These are phyloP conservation scores for Takakia lepidozioides DNA, from an alignment of 225 moss, liverwort and hornwort genomes.

Conservation along the genomic window DNA sequence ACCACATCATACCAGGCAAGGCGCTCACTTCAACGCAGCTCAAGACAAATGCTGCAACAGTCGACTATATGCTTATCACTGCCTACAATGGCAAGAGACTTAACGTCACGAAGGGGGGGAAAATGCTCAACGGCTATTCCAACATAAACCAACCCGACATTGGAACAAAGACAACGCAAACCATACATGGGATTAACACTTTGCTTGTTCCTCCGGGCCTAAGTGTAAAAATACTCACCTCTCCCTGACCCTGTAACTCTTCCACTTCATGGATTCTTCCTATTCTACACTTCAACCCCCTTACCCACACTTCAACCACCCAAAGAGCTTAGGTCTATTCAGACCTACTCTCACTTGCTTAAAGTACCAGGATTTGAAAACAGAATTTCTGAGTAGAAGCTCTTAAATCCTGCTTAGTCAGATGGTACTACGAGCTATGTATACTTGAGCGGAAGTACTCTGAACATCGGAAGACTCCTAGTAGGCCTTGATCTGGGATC, in stretches of 20 bases:
- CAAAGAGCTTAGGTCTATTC: background rate
- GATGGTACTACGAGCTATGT: no score
- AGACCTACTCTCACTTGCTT: background rate
- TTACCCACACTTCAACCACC: background rate
- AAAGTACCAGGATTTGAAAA: background rate
- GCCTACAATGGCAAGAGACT: constrained; percentile 21
- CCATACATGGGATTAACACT: constrained; percentile 24
- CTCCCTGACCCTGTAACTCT: background rate
- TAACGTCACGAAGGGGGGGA: constrained; percentile 16
- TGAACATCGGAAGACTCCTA: no score
- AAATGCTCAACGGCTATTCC: constrained; percentile 21
- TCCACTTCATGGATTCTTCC: background rate
- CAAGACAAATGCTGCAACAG: constrained; percentile 12
- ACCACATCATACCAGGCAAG: constrained; percentile 21
- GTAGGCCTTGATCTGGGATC: no score
- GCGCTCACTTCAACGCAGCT: constrained; percentile 8
- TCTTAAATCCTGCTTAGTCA: no score
- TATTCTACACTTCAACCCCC: background rate
- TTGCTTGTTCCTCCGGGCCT: constrained; percentile 20
- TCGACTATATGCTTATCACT: constrained; percentile 14
- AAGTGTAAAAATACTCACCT: no score
- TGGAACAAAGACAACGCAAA: constrained; percentile 21
- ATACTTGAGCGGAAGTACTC: no score
- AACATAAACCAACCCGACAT: constrained; percentile 18
- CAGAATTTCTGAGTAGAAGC: background rate